A percentile compares a stretch with the other conserved stretches of the same genome.
phyloP scores from a whole-genome alignment of 2,329 filamentous ascomycete species.

The Arachnomyces sp. region DNA sequence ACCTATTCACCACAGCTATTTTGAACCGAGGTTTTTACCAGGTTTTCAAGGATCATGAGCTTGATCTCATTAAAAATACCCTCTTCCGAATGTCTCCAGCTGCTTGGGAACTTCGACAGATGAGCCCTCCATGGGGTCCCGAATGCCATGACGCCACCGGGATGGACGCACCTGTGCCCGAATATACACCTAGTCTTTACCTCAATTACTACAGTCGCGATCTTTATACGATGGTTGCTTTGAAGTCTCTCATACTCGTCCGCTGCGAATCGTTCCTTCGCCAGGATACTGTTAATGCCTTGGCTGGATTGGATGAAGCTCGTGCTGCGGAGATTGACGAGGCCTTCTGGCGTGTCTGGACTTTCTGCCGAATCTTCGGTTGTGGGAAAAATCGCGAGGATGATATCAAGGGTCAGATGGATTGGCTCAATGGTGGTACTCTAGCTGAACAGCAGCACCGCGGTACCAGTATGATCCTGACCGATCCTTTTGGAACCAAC shows the following conservation, averaged over 20 bases:
- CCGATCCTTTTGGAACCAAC: conserved; percentile 44
- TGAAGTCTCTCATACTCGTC: conserved; percentile 51
- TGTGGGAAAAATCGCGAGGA: conserved; percentile 51
- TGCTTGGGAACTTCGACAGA: conserved; percentile 55
- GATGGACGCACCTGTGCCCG: conserved; percentile 41
- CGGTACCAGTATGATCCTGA: conserved; percentile 41
- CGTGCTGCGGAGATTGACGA: conserved; percentile 50
- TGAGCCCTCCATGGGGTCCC: conserved; percentile 45
- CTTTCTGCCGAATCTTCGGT: conserved; percentile 58
- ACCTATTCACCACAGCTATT: conserved; percentile 48
- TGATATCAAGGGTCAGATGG: conserved; percentile 52
- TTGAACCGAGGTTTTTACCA: conserved; percentile 51
- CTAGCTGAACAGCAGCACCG: conserved; percentile 43
- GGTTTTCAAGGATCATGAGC: conserved; percentile 51
- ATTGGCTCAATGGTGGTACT: conserved; percentile 55
- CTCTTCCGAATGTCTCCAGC: conserved; percentile 49
- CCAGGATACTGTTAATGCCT: conserved; percentile 47
- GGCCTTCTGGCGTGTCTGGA: conserved; percentile 60
- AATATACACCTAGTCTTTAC: conserved; percentile 49
- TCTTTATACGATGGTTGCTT: conserved; percentile 44
- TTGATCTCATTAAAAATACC: conserved; percentile 45
- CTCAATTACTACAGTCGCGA: conserved; percentile 46
- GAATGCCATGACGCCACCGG: conserved; percentile 34
- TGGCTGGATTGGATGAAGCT: conserved; percentile 40
- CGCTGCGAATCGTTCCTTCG: conserved; percentile 51